A percentile compares a stretch with the other conserved stretches of the same genome.
Conservation (phyloP, 805 yeast genomes). For the Metschnikowia baotianmanensis region DNA sequence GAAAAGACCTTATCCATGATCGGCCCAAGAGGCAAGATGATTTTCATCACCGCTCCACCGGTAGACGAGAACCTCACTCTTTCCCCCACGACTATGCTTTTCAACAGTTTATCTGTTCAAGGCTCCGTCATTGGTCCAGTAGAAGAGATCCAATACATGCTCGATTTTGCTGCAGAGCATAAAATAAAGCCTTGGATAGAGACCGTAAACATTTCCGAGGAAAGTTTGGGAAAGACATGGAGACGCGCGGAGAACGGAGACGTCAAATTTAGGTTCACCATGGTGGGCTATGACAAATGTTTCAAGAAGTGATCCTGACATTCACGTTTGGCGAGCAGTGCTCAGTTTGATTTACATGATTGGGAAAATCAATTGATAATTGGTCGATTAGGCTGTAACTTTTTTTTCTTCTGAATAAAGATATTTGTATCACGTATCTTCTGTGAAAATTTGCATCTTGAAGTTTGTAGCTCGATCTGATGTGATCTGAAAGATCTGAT, state of each 20-base stretch:
- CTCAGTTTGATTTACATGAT: not conserved
- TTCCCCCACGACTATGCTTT: conserved; percentile 11
- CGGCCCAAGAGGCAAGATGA: conserved; percentile 17
- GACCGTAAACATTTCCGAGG: conserved; percentile 18
- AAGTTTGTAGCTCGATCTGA: too few species aligned
- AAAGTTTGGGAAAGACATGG: conserved; percentile 18
- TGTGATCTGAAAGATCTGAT: not conserved
- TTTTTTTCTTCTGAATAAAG: too few species aligned
- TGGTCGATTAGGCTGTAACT: too few species aligned
- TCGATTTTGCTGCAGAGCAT: conserved; percentile 20
- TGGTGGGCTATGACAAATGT: conserved; percentile 19
- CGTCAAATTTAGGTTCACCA: conserved; percentile 19
- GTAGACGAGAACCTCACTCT: conserved; percentile 10
- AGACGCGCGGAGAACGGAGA: conserved; percentile 17
- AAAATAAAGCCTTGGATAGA: conserved; percentile 21
- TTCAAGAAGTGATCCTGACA: conserved; percentile 16
- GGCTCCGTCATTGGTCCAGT: conserved; percentile 19
- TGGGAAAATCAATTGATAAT: too few species aligned
- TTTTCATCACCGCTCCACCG: conserved; percentile 19
- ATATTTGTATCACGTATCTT: too few species aligned
- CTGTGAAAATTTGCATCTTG: too few species aligned
- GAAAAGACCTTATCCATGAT: conserved; percentile 16
- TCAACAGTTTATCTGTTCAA: conserved; percentile 15
- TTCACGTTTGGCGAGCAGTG: too few species aligned
- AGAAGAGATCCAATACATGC: conserved; percentile 18